phyloP scores from a whole-genome alignment of 2,329 filamentous ascomycete genomes.

The Botryosphaeria agaves region DNA sequence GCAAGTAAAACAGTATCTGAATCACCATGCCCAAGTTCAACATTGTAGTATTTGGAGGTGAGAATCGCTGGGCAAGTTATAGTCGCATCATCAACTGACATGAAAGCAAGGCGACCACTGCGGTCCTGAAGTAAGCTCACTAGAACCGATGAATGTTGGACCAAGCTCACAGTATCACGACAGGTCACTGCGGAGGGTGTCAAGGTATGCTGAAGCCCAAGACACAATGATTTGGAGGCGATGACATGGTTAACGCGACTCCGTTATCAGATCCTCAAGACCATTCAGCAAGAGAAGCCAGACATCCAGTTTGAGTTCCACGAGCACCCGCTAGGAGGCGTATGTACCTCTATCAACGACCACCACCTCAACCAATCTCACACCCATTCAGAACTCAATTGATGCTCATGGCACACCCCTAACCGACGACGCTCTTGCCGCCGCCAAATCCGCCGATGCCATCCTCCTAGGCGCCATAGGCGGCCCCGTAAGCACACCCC shows the following conservation, averaged over 20 bases:
- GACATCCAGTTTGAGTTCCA: slow-evolving; percentile 75
- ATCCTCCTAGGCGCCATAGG: slow-evolving; percentile 88
- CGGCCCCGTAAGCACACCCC: slow-evolving; percentile 45
- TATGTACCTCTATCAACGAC: slow-evolving; percentile 33
- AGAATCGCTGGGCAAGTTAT: slow-evolving; percentile 1
- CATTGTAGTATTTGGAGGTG: slow-evolving; percentile 61
- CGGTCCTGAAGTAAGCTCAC: slow-evolving; percentile 57
- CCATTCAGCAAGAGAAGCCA: slow-evolving; percentile 54
- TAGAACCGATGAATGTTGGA: neutral
- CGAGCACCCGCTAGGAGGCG: slow-evolving; percentile 79
- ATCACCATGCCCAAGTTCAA: slow-evolving; percentile 50
- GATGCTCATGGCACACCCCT: slow-evolving; percentile 62
- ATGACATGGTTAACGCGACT: slow-evolving; percentile 2
- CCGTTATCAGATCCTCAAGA: slow-evolving; percentile 49
- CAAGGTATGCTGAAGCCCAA: slow-evolving; percentile 41
- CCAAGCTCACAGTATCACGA: slow-evolving; percentile 5
- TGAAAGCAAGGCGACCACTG: slow-evolving; percentile 45
- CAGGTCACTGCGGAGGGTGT: slow-evolving; percentile 71
- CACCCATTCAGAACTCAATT: slow-evolving; percentile 56
- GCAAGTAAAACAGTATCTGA: neutral
- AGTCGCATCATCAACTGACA: neutral
- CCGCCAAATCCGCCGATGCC: slow-evolving; percentile 72
- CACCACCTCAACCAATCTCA: slow-evolving; percentile 1
- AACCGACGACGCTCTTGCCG: slow-evolving; percentile 65
- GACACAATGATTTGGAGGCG: neutral